Conservation (phyloP, 2,329 filamentous ascomycete species). For the Penicillium glabrum region DNA sequence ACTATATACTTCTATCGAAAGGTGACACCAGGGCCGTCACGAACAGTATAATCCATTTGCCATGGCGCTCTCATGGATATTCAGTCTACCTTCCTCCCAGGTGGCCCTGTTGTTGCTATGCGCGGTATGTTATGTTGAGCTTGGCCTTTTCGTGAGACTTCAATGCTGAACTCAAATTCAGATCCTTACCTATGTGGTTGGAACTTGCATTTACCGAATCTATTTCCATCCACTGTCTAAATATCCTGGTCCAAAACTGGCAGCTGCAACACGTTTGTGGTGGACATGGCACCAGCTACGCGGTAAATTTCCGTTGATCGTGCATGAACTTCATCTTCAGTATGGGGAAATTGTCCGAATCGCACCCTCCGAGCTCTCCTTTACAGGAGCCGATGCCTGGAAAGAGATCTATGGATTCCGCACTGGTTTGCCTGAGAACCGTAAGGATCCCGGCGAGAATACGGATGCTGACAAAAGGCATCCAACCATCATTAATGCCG, state of each 20-base stretch:
- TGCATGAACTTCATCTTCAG: slow-evolving; percentile 1
- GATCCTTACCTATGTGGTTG: neutral
- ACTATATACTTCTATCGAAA: neutral
- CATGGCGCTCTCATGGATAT: neutral
- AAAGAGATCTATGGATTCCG: slow-evolving; percentile 2
- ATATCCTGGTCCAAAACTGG: slow-evolving; percentile 3
- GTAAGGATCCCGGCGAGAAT: slow-evolving; percentile 6
- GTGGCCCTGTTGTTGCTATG: neutral
- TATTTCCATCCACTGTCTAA: slow-evolving; percentile 4
- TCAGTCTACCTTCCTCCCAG: neutral
- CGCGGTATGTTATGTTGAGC: neutral
- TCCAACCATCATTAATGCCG: slow-evolving; percentile 7
- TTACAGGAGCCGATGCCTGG: neutral
- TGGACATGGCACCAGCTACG: slow-evolving; percentile 6
- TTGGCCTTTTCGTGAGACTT: neutral
- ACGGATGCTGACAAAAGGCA: slow-evolving; percentile 3
- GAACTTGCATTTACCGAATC: slow-evolving; percentile 1
- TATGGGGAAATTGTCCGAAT: slow-evolving; percentile 4
- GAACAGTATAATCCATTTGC: neutral
- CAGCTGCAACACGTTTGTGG: slow-evolving; percentile 4
- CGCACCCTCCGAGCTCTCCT: slow-evolving; percentile 1
- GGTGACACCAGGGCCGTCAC: neutral
- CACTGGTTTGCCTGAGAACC: slow-evolving; percentile 3
- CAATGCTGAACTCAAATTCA: neutral
- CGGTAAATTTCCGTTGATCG: slow-evolving; percentile 1